phyloP scores from a whole-genome alignment of 2,329 filamentous ascomycete genomes.

The Colletotrichum shisoi region DNA sequence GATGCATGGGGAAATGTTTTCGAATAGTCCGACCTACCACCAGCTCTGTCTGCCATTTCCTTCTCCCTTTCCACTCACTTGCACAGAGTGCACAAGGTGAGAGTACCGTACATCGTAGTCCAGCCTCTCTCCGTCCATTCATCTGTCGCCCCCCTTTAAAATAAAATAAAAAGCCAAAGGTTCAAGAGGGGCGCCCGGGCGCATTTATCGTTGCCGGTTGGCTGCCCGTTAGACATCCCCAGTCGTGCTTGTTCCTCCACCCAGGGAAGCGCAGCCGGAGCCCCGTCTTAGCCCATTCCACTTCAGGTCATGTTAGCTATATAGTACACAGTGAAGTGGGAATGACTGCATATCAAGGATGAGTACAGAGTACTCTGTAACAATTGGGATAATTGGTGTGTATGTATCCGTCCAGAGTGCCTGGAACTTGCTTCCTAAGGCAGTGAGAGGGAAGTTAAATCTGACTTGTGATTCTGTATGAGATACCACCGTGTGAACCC shows the following conservation, averaged over 20 bases:
- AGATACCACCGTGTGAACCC: background rate
- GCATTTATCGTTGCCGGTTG: constrained; percentile 29
- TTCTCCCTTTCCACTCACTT: constrained; percentile 2
- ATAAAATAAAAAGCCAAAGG: constrained; percentile 23
- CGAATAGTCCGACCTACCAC: too few relatives aligned
- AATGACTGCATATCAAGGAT: background rate
- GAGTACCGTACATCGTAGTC: too few relatives aligned
- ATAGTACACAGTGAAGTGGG: too few relatives aligned
- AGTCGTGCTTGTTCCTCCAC: constrained; percentile 24
- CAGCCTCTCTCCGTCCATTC: constrained; percentile 3
- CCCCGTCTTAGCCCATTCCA: constrained; percentile 23
- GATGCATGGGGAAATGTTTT: background rate
- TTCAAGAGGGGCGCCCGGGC: constrained; percentile 14
- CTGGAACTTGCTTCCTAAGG: too few relatives aligned
- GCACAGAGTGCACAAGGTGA: too few relatives aligned
- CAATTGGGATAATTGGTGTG: too few relatives aligned
- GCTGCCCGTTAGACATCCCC: constrained; percentile 19
- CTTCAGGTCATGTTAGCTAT: constrained; percentile 29
- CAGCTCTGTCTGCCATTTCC: constrained; percentile 13
- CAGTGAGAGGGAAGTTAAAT: background rate
- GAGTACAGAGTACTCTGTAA: too few relatives aligned
- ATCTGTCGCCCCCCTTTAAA: background rate
- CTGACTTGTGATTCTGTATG: background rate
- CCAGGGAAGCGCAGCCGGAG: constrained; percentile 36
- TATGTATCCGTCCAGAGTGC: too few relatives aligned